Evolutionary conservation across 2,329 filamentous ascomycete species (phyloP).

Genomic region (Hypoxylon sp.): DNA sequence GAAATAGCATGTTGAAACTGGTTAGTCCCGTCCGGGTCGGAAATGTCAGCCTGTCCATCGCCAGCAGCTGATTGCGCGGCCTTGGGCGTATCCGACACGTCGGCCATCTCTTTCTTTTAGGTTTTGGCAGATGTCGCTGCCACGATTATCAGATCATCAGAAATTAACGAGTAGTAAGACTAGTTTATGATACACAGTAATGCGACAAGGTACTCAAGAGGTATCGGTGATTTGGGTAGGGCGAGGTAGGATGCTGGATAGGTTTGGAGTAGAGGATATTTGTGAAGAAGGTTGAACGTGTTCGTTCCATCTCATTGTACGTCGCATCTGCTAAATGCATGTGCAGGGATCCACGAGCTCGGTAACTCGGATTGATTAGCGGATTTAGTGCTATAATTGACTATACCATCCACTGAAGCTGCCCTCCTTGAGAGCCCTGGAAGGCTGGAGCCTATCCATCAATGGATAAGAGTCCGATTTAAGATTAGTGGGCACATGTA

Average conservation of each 20-base stretch:
- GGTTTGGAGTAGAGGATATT: conserved; percentile 23
- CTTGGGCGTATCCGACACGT: conserved; percentile 48
- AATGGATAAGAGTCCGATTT: conserved; percentile 14
- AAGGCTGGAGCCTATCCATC: conserved; percentile 16
- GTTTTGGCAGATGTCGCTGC: conserved; percentile 43
- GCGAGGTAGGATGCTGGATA: conserved; percentile 12
- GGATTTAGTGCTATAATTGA: conserved; percentile 30
- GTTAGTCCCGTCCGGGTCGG: conserved; percentile 75
- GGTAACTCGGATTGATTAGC: conserved; percentile 35
- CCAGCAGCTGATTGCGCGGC: conserved; percentile 46
- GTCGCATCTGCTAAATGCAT: conserved; percentile 39
- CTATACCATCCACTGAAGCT: conserved; percentile 33
- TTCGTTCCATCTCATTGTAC: conserved; percentile 35
- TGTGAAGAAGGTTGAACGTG: conserved; percentile 45
- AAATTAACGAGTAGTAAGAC: conserved; percentile 7
- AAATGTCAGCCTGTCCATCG: conserved; percentile 47
- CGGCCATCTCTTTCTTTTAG: conserved; percentile 47
- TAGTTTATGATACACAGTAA: conserved; percentile 15
- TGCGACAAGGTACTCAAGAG: not conserved
- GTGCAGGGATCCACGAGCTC: conserved; percentile 38
- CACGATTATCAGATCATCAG: conserved; percentile 48
- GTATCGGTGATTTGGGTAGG: conserved; percentile 2
- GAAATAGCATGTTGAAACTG: conserved; percentile 98
- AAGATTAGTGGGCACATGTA: conserved; percentile 4
- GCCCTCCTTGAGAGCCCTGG: conserved; percentile 25